Conservation (phyloP, 2,329 filamentous ascomycete species). For the Fusarium coicis region DNA sequence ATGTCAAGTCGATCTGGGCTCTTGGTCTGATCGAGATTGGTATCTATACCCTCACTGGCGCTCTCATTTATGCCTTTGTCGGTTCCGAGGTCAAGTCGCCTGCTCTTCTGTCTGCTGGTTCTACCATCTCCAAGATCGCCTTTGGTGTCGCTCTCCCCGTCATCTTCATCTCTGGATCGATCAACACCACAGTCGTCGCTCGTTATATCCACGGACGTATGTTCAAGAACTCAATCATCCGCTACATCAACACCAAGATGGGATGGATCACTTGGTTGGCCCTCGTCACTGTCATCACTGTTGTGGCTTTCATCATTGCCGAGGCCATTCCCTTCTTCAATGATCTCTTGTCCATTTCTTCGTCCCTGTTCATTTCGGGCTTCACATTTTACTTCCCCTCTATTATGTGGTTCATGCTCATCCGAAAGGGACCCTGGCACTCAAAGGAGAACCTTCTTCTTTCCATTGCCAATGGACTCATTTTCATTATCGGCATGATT, state of each 20-base stretch:
- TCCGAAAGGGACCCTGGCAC: constrained; percentile 47
- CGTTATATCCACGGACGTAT: constrained; percentile 59
- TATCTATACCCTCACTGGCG: constrained; percentile 74
- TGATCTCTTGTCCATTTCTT: constrained; percentile 68
- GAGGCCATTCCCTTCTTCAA: constrained; percentile 80
- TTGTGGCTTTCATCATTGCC: constrained; percentile 76
- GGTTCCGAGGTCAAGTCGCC: constrained; percentile 72
- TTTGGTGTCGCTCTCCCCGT: constrained; percentile 78
- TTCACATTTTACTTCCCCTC: constrained; percentile 57
- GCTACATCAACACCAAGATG: constrained; percentile 60
- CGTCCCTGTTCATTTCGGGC: constrained; percentile 61
- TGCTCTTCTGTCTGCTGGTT: constrained; percentile 72
- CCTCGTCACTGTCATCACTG: constrained; percentile 68
- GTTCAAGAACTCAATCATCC: constrained; percentile 56
- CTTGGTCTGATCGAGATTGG: constrained; percentile 70
- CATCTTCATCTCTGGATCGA: constrained; percentile 79
- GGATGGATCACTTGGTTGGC: constrained; percentile 66
- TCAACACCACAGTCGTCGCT: constrained; percentile 65
- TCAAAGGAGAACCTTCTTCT: constrained; percentile 45
- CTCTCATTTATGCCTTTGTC: constrained; percentile 76
- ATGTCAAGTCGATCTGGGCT: constrained; percentile 66
- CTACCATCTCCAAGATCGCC: constrained; percentile 70
- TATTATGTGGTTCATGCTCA: constrained; percentile 57
- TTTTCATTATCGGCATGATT: constrained; percentile 48
- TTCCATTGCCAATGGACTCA: constrained; percentile 40